Conservation (phyloP, 805 yeast species). For the Vanderwaltozyma tropicalis region DNA sequence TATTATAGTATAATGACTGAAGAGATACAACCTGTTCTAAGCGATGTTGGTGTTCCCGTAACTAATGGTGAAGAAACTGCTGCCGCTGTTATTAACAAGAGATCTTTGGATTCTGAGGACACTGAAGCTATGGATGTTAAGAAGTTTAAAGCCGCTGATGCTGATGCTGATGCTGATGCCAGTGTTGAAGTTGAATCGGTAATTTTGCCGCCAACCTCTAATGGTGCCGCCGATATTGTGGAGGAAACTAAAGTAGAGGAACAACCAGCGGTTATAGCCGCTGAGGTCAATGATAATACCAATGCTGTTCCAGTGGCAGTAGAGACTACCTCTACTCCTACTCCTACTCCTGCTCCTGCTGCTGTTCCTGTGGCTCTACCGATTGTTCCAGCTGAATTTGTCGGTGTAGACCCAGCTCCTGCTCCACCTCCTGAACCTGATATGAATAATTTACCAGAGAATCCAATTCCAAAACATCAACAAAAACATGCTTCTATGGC, state of each 20-base stretch:
- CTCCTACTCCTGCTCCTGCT: background rate
- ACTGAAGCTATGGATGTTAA: too few species aligned
- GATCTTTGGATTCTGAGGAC: background rate
- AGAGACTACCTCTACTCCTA: too few species aligned
- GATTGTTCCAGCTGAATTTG: background rate
- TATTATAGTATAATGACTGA: constrained; percentile 1
- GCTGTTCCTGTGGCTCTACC: background rate
- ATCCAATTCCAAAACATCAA: constrained; percentile 77
- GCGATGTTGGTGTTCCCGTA: constrained; percentile 1
- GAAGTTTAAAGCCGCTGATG: background rate
- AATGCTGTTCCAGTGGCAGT: too few species aligned
- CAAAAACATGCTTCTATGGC: constrained; percentile 67
- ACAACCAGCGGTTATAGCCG: too few species aligned
- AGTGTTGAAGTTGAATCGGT: background rate
- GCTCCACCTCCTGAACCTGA: constrained; percentile 67
- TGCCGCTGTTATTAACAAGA: background rate
- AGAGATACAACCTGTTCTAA: background rate
- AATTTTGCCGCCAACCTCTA: too few species aligned
- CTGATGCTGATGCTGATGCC: background rate
- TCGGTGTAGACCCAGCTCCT: constrained; percentile 46
- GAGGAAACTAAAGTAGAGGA: background rate
- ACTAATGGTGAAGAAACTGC: background rate
- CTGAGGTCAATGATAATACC: too few species aligned
- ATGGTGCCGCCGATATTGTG: background rate
- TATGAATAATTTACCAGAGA: constrained; percentile 51